phyloP scores from a whole-genome alignment of 768 basidiomycete genomes.

The Pseudohyphozyma bogoriensis region DNA sequence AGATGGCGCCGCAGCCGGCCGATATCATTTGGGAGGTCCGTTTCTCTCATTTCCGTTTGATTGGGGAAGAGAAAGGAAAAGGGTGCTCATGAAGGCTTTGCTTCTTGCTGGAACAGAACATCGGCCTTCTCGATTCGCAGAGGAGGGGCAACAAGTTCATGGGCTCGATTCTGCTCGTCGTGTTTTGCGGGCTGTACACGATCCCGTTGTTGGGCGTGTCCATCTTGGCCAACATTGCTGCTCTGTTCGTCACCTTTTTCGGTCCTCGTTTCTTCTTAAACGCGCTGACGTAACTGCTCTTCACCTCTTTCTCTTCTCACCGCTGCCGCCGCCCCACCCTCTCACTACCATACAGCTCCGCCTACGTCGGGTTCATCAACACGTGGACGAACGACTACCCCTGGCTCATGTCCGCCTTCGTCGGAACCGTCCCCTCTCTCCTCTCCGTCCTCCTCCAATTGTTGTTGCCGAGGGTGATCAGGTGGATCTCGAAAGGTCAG shows the following conservation, averaged over 20 bases:
- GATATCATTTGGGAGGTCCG: conserved; percentile 52
- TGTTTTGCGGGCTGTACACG: conserved; percentile 90
- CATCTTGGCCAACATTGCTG: conserved; percentile 74
- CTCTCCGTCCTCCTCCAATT: conserved; percentile 65
- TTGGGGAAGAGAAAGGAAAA: neutral
- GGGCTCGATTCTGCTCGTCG: conserved; percentile 66
- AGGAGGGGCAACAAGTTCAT: conserved; percentile 55
- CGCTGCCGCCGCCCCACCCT: neutral
- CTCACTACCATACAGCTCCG: neutral
- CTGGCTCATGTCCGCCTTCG: conserved; percentile 65
- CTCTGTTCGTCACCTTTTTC: conserved; percentile 5
- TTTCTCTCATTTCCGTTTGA: conserved; percentile 30
- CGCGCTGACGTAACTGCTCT: neutral
- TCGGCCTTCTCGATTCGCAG: conserved; percentile 61
- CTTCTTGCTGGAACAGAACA: conserved; percentile 56
- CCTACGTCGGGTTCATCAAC: conserved; percentile 64
- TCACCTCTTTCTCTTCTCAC: conserved; percentile 6
- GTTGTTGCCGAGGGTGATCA: conserved; percentile 81
- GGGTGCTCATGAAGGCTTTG: neutral
- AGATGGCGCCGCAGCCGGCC: conserved; percentile 75
- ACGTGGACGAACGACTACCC: conserved; percentile 57
- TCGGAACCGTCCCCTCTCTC: conserved; percentile 79
- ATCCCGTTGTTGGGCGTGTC: conserved; percentile 84
- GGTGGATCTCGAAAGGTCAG: conserved; percentile 25
- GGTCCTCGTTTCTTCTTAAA: too few relatives aligned